Evolutionary conservation across 805 yeast genomes (phyloP).

Genomic region (Nakazawaea holstii): DNA sequence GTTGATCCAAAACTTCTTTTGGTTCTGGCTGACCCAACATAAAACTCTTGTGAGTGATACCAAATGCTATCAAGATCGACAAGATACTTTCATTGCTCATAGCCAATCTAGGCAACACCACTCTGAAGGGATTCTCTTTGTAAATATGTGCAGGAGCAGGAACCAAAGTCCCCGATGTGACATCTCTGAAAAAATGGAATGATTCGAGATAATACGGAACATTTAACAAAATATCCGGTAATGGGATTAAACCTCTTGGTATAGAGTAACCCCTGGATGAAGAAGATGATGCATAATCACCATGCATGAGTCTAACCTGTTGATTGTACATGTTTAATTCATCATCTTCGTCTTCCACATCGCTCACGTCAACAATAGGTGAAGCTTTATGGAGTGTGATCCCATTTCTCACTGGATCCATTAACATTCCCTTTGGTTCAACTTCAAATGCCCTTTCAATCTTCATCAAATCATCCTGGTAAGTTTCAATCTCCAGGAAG

Average conservation of each 20-base stretch:
- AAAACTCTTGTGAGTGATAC: constrained; percentile 32
- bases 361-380: neutral
- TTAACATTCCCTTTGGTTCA: neutral
- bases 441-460: constrained; percentile 2
- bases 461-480: constrained; percentile 9
- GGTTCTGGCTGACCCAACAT: constrained; percentile 25
- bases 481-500: constrained; percentile 6
- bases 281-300: constrained; percentile 11
- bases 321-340: neutral
- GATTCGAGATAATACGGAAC: constrained; percentile 58
- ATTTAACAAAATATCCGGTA: constrained; percentile 55
- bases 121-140: constrained; percentile 59
- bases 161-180: constrained; percentile 55
- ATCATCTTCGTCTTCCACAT: constrained; percentile 3
- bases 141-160: constrained; percentile 58
- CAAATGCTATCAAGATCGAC: constrained; percentile 49
- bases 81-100: constrained; percentile 51
- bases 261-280: constrained; percentile 16
- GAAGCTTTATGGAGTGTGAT: neutral
- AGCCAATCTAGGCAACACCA: constrained; percentile 64
- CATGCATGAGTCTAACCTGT: neutral
- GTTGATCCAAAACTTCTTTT: constrained; percentile 39
- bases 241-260: constrained; percentile 34
- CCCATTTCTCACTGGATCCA: neutral
- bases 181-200: constrained; percentile 57